These are phyloP conservation scores for Crithidia expoeki DNA, from an alignment of 208 protist genomes.

Conservation along the genomic window DNA sequence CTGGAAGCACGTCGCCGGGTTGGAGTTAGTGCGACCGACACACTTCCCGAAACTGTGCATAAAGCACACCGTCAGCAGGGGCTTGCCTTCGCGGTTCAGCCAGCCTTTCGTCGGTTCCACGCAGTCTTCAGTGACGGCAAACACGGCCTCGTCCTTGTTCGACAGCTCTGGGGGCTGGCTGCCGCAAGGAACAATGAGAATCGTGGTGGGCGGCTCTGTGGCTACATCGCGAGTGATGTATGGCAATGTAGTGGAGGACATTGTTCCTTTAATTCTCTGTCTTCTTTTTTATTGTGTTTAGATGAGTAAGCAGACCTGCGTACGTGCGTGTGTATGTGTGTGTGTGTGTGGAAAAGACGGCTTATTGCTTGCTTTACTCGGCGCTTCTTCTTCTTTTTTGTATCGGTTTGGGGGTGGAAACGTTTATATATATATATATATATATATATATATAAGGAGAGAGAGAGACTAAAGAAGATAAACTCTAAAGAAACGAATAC, in stretches of 20 bases:
- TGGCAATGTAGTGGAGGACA: slow-evolving; percentile 29
- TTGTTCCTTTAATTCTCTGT: neutral
- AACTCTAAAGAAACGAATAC: neutral
- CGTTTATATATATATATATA: neutral
- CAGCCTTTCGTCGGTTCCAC: slow-evolving; percentile 60
- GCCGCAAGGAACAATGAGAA: slow-evolving; percentile 49
- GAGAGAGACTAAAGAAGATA: neutral
- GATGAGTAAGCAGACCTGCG: too few relatives aligned
- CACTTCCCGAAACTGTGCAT: slow-evolving; percentile 75
- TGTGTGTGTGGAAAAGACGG: slow-evolving; percentile 1
- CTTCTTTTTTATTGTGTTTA: neutral
- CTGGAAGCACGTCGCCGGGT: slow-evolving; percentile 55
- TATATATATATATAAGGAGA: neutral
- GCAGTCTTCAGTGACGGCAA: slow-evolving; percentile 55
- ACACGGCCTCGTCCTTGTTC: slow-evolving; percentile 41
- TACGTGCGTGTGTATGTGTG: too few relatives aligned
- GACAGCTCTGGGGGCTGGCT: slow-evolving; percentile 37
- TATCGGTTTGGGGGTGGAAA: neutral
- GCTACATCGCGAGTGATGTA: slow-evolving; percentile 57
- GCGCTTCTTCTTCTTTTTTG: neutral
- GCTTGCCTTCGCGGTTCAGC: slow-evolving; percentile 56
- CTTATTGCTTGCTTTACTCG: neutral
- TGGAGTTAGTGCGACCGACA: slow-evolving; percentile 40
- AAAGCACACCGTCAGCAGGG: slow-evolving; percentile 58
- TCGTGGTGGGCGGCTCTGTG: slow-evolving; percentile 54